Evolutionary conservation across 495 filamentous ascomycete species (phyloP), one percentile per base, ranked within the genome.

Genomic region (Ramalina peruviana): DNA sequence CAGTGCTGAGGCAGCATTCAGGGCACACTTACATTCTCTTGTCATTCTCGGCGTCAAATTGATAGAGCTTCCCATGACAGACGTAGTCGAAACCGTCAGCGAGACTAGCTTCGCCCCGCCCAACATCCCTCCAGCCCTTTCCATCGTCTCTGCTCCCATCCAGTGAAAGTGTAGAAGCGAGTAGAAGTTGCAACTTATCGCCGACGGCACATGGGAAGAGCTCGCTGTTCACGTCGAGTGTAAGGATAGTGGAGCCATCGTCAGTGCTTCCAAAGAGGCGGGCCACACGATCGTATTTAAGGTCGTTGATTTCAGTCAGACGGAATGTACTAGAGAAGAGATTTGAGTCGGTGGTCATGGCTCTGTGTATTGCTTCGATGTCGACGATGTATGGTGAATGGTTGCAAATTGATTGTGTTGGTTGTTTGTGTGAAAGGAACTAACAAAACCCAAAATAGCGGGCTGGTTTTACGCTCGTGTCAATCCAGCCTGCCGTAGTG

Each of bases 21-120:
- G 1, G 36, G 16, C 42, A 20, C 40, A 72, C 88, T 70, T 69
- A 95, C 92, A 96, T 92, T 49, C 75, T 86, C 61, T 84, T 79
- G 27, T 79, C 79, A 55, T 83, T 80, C 40, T 76, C 85, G 64
- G 96, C 92, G 67, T 93, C 88, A 63, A 97, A 96, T 57, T 88
- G 82, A 71, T 99, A 99, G 33, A 95, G 82, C 79, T 96, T 97
- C 52, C 92, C 92, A 66, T 95, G 80, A 66, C 88, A 95, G 41
- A 97, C 92, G 64, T 99, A 99, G 58, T 99, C 93, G 53, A 80
- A 99, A 65, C 85, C 80, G 64, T 97, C 88, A 19, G 92, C 88
- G 37, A 99, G 70, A 11, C 79, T 86, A 45, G 77, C 67, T 62
- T 94, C 87, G 27, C 77, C 81, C 64, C 79, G 72, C 55, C 71